Base-by-base conservation (phyloP, 1,284 basidiomycete species). In the Cryptococcus sp. region DNA sequence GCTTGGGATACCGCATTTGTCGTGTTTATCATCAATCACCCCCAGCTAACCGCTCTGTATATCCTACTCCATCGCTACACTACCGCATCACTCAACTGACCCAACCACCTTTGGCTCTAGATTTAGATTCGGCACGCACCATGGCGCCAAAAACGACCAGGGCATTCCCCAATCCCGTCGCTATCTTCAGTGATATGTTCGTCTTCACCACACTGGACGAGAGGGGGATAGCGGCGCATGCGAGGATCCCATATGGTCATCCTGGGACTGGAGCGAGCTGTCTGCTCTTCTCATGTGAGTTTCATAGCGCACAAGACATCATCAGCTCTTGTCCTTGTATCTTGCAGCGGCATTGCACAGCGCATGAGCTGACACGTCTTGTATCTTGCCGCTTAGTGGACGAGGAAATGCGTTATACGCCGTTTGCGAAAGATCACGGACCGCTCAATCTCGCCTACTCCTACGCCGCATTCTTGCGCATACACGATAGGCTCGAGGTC, bases 341-440 rank as follows among this genome's bases (percentile, higher is more conserved):
- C 54, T n/a, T n/a, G 20, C 4, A 20, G 8, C 47, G 47, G 3
- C 20, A 22, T 16, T n/a, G 42, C 8, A 22, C 42, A 45, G n/a
- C 42, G 42, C 31, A 23, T 39, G 7, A 48, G 15, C 13, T 13
- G 44, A 49, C 50, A 39, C 63, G 54, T 45, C 13, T 38, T 19
- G 19, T 23, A 19, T 19, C 22, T 46, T 7, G 42, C 13, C 11
- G 17, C 7, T 17, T 19, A 78, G 76, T 78, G 65, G 76, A 98
- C 80, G 88, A 94, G 79, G 88, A 93, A 65, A 85, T 98, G 53
- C 84, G 88, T 64, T 99, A 99, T 81, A 85, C 93, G 58, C 90
- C 90, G 39, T 99, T 99, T 84, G 93, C 89, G 74, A 87, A 90
- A 73, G 93, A 97, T 78, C 92, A 90, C 87, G 95, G 95, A 11